Evolutionary conservation across 352 stramenopile genomes (phyloP).

Genomic region (Achlya hypogyna): DNA sequence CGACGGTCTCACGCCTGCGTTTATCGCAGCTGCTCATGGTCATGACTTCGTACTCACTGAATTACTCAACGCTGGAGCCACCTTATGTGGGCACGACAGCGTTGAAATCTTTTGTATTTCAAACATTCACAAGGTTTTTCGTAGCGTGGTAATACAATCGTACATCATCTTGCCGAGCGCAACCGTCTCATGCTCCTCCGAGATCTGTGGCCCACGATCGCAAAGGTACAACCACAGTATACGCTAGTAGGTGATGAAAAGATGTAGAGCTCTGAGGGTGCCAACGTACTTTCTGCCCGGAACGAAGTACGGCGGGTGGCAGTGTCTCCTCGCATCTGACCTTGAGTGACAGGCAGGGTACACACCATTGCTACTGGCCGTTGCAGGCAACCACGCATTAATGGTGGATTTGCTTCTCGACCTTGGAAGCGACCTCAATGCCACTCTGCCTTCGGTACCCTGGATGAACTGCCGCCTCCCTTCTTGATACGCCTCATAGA

Average conservation of each 20-base stretch:
- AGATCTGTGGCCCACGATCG: not conserved
- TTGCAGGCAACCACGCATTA: not conserved
- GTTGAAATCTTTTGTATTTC: too few relatives aligned
- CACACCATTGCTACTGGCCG: not conserved
- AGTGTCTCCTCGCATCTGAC: not conserved
- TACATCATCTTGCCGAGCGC: not conserved
- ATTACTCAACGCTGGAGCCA: too few relatives aligned
- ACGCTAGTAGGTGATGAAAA: too few relatives aligned
- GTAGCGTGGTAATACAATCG: not conserved
- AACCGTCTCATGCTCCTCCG: not conserved
- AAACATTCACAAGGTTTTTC: too few relatives aligned
- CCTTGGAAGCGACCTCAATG: not conserved
- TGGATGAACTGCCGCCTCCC: not conserved
- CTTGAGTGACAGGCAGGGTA: not conserved
- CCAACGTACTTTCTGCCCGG: not conserved
- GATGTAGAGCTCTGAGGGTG: too few relatives aligned
- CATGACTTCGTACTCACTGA: too few relatives aligned
- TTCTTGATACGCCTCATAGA: not conserved
- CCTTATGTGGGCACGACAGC: too few relatives aligned
- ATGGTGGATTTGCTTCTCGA: not conserved
- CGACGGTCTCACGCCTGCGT: not conserved
- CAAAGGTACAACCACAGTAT: not conserved
- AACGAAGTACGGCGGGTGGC: not conserved
- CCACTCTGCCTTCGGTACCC: not conserved
- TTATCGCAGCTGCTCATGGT: not conserved